Base-by-base conservation (phyloP, 768 basidiomycete species). In the Russula compacta region DNA sequence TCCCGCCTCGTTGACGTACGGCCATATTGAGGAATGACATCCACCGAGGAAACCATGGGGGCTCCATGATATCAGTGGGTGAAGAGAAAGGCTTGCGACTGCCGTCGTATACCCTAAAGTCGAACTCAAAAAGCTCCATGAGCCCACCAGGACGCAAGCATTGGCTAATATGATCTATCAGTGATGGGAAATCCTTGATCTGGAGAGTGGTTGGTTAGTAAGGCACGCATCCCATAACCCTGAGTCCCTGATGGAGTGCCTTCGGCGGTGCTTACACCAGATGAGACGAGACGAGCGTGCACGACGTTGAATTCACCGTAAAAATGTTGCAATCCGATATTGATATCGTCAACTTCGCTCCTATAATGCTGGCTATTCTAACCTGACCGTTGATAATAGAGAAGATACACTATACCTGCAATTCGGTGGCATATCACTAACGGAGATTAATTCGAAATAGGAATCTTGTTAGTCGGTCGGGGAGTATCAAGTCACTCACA, bases 261-360 rank as follows among this genome's bases (percentile, higher is more conserved):
- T 42, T 32, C 29, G 19, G 17, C 9, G 3, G 35, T 19, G 75
- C 86, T 69, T 68, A 89, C 89, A 40, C 89, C 89, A 24, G 86
- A 82, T 3, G 84, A 79, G 59, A 91, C 79, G 42, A 90, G 79
- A 24, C 85, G 83, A 36, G 81, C 80, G 68, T 90, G 88, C 0
- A 86, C 86, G 15, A 86, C 84, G 67, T 91, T 80, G 73, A 90
- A 91, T 61, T 84, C 80, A 10, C 84, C 84, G 67, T 86, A 88
- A 70, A 84, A 90, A 73, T 92, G 89, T 66, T 90, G 87, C 24
- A 92, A 74, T 3, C 89, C 89, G 17, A 90, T 81, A 72, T 92
- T 92, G 69, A 91, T 83, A 69, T 92, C 89, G 69, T 91, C 89
- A 8, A 90, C 80, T 71, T 92, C 89, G 67, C 85, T 88, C 76